Evolutionary conservation across 257 asterid species (phyloP).

Genomic region (Salvia miltiorrhiza): DNA sequence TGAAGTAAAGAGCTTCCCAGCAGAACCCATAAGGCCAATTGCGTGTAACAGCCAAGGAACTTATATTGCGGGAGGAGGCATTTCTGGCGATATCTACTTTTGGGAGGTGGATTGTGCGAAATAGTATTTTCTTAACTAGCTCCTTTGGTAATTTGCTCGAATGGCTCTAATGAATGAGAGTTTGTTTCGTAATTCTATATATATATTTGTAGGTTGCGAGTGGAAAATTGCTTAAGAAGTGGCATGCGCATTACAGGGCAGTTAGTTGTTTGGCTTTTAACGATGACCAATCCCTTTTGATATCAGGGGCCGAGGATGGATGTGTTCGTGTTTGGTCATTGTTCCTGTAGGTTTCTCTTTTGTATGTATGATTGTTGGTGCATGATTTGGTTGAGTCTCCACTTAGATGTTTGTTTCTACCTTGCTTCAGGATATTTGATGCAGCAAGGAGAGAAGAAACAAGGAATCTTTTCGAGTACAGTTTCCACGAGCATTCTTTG

Average conservation of each 20-base stretch:
- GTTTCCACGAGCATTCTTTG: conserved; percentile 74
- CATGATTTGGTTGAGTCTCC: neutral
- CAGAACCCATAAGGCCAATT: conserved; percentile 64
- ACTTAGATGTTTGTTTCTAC: conserved; percentile 6
- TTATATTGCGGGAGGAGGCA: conserved; percentile 79
- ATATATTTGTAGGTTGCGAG: conserved; percentile 54
- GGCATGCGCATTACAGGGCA: conserved; percentile 91
- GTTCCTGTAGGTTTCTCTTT: conserved; percentile 50
- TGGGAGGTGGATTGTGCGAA: conserved; percentile 72
- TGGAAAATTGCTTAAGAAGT: conserved; percentile 79
- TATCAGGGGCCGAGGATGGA: conserved; percentile 95
- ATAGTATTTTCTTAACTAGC: neutral
- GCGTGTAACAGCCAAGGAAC: conserved; percentile 70
- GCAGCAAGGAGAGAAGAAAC: conserved; percentile 52
- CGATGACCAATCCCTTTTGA: conserved; percentile 84
- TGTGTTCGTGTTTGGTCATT: conserved; percentile 95
- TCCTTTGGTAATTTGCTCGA: neutral
- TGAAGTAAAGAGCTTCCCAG: conserved; percentile 82
- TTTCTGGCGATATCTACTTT: conserved; percentile 71
- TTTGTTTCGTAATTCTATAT: neutral
- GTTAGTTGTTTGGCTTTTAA: conserved; percentile 71
- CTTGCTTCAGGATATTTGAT: conserved; percentile 68
- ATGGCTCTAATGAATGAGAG: neutral
- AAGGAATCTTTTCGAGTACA: conserved; percentile 58
- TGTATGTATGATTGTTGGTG: conserved; percentile 2